Conservation (phyloP, 78 protist genomes). For the Blattamonas nauphoetae region DNA sequence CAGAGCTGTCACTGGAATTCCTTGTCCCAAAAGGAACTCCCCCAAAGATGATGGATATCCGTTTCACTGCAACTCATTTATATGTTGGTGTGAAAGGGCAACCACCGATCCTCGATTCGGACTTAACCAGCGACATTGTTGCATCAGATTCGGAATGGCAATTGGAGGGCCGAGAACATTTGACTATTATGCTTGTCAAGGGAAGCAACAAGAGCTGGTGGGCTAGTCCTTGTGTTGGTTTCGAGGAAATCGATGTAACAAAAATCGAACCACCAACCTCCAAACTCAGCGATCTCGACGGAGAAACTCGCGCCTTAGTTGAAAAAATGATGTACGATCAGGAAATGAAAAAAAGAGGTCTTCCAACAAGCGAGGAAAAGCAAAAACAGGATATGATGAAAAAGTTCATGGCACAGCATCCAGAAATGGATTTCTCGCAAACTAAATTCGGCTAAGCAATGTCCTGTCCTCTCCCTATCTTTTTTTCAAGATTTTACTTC, state of each 20-base stretch:
- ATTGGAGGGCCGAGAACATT: conserved; percentile 26
- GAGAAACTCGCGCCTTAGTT: conserved; percentile 48
- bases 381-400: conserved; percentile 47
- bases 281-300: conserved; percentile 52
- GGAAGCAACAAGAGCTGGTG: conserved; percentile 59
- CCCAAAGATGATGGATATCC: conserved; percentile 3
- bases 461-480: not conserved
- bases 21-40: conserved; percentile 28
- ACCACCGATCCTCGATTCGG: conserved; percentile 33
- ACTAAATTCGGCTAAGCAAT: conserved; percentile 39
- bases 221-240: conserved; percentile 34
- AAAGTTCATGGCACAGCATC: conserved; percentile 50
- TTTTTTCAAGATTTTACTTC: not conserved
- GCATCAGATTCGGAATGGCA: conserved; percentile 42
- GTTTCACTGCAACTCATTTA: not conserved
- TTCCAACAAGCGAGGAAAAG: conserved; percentile 50
- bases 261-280: conserved; percentile 55
- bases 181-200: conserved; percentile 27
- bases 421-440: conserved; percentile 57
- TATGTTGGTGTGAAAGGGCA: conserved; percentile 28
- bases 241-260: conserved; percentile 35
- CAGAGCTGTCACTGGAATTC: conserved; percentile 26
- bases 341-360: conserved; percentile 41
- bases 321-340: conserved; percentile 73
- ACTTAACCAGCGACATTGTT: conserved; percentile 21